These are phyloP conservation scores for Coniella vitis DNA, from an alignment of 2,329 filamentous ascomycete species.

Conservation along the genomic window DNA sequence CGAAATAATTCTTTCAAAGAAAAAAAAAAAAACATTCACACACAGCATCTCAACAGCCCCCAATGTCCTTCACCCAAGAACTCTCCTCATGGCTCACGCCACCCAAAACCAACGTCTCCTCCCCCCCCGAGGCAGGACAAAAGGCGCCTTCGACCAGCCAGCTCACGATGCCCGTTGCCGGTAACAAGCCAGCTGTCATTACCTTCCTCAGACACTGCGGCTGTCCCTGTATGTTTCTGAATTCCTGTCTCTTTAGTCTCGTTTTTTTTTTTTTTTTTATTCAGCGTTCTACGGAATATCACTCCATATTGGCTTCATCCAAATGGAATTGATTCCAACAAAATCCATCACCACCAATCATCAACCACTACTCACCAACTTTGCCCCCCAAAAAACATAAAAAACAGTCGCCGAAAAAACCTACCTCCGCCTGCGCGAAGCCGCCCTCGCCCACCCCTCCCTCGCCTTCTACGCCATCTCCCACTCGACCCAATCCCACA, in stretches of 20 bases:
- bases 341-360: too few relatives aligned
- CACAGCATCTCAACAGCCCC: neutral
- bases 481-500: slow-evolving; percentile 47
- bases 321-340: too few relatives aligned
- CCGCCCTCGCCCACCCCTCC: slow-evolving; percentile 41
- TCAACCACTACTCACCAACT: too few relatives aligned
- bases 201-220: slow-evolving; percentile 68
- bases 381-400: too few relatives aligned
- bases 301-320: too few relatives aligned
- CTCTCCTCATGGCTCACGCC: slow-evolving; percentile 5
- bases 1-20: too few relatives aligned
- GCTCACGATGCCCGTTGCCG: slow-evolving; percentile 38
- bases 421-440: slow-evolving; percentile 46
- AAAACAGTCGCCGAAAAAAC: slow-evolving; percentile 59
- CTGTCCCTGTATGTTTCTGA: slow-evolving; percentile 64
- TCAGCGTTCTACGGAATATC: too few relatives aligned
- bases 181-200: slow-evolving; percentile 51
- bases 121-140: slow-evolving; percentile 44
- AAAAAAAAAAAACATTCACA: too few relatives aligned
- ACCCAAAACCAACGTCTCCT: slow-evolving; percentile 28
- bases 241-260: too few relatives aligned
- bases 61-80: slow-evolving; percentile 1
- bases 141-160: slow-evolving; percentile 48
- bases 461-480: slow-evolving; percentile 56
- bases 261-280: too few relatives aligned